Base-by-base conservation (phyloP, 2,329 filamentous ascomycete genomes). In the Tricladium varicosporioides region DNA sequence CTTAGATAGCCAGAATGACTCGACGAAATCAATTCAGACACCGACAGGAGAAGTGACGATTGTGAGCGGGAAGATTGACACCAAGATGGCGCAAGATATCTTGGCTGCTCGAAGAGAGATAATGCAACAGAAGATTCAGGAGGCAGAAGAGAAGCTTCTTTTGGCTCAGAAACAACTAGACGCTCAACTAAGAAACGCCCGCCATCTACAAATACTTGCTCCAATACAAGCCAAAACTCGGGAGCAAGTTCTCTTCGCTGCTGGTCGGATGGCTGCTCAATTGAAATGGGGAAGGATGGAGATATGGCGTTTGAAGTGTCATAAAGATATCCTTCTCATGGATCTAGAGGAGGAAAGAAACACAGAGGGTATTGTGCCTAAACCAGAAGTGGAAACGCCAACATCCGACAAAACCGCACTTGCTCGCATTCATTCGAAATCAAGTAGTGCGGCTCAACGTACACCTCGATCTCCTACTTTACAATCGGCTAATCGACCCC, bases 201-300 rank as follows among this genome's bases (percentile, higher is more conserved):
- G 93, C 13, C 94, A 99, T 73, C 78, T 99, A 43, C 86, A 93
- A 59, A 85, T 97, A 16, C 75, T 97, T 19, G 91, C 93, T 0
- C 94, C 94, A 0, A 91, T 99, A 47, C 89, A 96, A 67, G 85
- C 87, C n/a, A 92, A 92, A 73, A 92, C 91, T 0, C 82, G 94
- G 59, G 93, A 97, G 59, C 84, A 91, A 58, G 82, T 97, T 54
- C 80, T 97, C n/a, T 80, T 88, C 62, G 89, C 91, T 15, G 93
- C 94, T 16, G 91, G 87, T 5, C 85, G 88, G 7, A 87, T 96
- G 74, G 86, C 92, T 55, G 91, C 91, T 2, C 92, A 93, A 70
- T 76, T 99, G 59, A 96, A 94, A 71, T 97, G 93, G 93, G 86
- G 88, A n/a, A 83, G 93, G 59, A 88, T 95, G 70, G 91, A 96